Evolutionary conservation across 1,284 basidiomycete genomes (phyloP).

Genomic region (Ustilago loliicola): DNA sequence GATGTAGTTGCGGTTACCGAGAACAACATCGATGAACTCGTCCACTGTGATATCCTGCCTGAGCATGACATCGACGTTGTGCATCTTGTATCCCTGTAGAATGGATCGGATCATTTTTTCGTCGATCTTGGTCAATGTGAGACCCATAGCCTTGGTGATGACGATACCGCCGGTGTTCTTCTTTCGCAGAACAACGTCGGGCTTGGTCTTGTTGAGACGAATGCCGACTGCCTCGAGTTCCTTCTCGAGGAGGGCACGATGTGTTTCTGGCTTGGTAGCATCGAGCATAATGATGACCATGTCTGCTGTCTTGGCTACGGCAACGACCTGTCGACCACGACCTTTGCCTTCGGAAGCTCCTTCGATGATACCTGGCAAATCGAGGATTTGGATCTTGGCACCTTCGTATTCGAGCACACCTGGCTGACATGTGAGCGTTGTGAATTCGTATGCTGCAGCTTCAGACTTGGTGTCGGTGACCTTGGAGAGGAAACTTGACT

Average conservation of each 20-base stretch:
- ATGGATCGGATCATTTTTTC: conserved; percentile 94
- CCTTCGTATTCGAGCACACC: conserved; percentile 73
- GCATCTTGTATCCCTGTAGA: conserved; percentile 73
- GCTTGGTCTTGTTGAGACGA: conserved; percentile 84
- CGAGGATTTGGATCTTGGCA: conserved; percentile 73
- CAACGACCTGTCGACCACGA: conserved; percentile 92
- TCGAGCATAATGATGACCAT: conserved; percentile 92
- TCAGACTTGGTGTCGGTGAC: conserved; percentile 90
- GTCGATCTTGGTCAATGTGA: conserved; percentile 93
- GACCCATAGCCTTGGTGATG: conserved; percentile 74
- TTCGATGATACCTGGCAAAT: conserved; percentile 97
- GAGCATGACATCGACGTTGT: conserved; percentile 66
- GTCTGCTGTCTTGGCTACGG: conserved; percentile 87
- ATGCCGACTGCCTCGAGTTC: conserved; percentile 98
- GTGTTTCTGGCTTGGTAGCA: conserved; percentile 95
- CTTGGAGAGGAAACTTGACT: conserved; percentile 92
- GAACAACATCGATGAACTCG: conserved; percentile 96
- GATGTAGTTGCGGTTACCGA: conserved; percentile 90
- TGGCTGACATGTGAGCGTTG: conserved; percentile 78
- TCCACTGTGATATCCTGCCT: conserved; percentile 82
- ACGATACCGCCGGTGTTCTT: conserved; percentile 85
- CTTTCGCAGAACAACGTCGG: conserved; percentile 74
- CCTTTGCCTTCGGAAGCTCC: conserved; percentile 86
- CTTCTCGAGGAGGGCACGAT: conserved; percentile 85
- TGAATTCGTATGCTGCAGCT: conserved; percentile 95